phyloP scores from a whole-genome alignment of 2,329 filamentous ascomycete genomes.

The Penicillium sp. region DNA sequence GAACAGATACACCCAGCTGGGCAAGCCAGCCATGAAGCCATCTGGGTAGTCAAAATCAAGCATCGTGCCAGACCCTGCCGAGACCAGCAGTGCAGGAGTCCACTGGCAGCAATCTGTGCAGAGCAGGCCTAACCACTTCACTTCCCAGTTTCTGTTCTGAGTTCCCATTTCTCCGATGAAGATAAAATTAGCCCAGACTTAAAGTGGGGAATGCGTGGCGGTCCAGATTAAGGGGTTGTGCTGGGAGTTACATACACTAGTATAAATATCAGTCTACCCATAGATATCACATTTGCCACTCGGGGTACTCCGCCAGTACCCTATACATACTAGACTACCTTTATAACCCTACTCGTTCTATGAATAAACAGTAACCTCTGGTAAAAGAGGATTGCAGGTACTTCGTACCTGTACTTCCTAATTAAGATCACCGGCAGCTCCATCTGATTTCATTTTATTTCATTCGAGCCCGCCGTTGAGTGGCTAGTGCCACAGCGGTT shows the following conservation, averaged over 20 bases:
- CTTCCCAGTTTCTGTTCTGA: background rate
- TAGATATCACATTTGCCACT: too few relatives aligned
- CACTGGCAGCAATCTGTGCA: too few relatives aligned
- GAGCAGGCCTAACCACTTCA: background rate
- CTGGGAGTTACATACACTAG: background rate
- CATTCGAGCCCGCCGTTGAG: background rate
- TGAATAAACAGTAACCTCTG: too few relatives aligned
- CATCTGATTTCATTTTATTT: background rate
- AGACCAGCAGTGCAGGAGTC: too few relatives aligned
- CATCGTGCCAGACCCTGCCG: too few relatives aligned
- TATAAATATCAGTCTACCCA: background rate
- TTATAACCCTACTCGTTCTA: too few relatives aligned
- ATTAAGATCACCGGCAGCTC: slow-evolving; percentile 3
- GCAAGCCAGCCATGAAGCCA: too few relatives aligned
- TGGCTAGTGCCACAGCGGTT: background rate
- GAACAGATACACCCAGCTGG: background rate
- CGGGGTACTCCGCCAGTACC: too few relatives aligned
- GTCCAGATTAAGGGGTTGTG: slow-evolving; percentile 8
- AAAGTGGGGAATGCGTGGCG: slow-evolving; percentile 15
- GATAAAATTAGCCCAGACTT: slow-evolving; percentile 14
- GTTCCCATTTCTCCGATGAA: background rate
- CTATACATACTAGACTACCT: too few relatives aligned
- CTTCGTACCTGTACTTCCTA: background rate
- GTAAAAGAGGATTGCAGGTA: too few relatives aligned
- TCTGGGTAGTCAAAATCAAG: too few relatives aligned